These are phyloP conservation scores for Diplodia seriata DNA, from an alignment of 2,329 filamentous ascomycete species.

Conservation along the genomic window DNA sequence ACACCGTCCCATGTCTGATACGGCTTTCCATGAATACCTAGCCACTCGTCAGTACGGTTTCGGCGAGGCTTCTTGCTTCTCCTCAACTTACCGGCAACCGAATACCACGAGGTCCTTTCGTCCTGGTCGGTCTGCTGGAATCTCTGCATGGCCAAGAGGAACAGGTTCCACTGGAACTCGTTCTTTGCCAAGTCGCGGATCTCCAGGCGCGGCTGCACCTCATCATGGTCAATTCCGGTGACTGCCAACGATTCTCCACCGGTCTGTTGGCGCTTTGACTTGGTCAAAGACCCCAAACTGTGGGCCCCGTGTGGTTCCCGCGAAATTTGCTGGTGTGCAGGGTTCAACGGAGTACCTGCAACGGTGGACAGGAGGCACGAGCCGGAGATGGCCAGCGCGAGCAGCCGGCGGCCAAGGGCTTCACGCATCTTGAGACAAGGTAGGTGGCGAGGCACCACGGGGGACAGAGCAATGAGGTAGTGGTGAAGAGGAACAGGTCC, in stretches of 20 bases:
- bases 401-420: neutral
- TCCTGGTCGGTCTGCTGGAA: conserved; percentile 72
- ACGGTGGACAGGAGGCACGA: conserved; percentile 10
- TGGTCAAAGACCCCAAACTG: neutral
- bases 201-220: conserved; percentile 63
- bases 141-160: conserved; percentile 74
- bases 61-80: no score
- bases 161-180: conserved; percentile 75
- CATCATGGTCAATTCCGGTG: conserved; percentile 34
- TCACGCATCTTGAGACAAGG: conserved; percentile 2
- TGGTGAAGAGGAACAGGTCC: neutral
- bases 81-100: conserved; percentile 68
- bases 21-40: conserved; percentile 83
- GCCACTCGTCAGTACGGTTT: neutral
- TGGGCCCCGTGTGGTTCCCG: no score
- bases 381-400: conserved; percentile 28
- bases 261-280: conserved; percentile 4
- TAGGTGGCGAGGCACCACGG: no score
- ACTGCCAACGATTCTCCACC: conserved; percentile 35
- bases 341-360: conserved; percentile 7
- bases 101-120: conserved; percentile 75
- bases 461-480: neutral
- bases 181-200: conserved; percentile 70
- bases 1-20: conserved; percentile 64
- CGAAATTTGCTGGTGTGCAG: conserved; percentile 1